Base-by-base conservation (phyloP, 805 yeast genomes). In the Ascoidea tarda region DNA sequence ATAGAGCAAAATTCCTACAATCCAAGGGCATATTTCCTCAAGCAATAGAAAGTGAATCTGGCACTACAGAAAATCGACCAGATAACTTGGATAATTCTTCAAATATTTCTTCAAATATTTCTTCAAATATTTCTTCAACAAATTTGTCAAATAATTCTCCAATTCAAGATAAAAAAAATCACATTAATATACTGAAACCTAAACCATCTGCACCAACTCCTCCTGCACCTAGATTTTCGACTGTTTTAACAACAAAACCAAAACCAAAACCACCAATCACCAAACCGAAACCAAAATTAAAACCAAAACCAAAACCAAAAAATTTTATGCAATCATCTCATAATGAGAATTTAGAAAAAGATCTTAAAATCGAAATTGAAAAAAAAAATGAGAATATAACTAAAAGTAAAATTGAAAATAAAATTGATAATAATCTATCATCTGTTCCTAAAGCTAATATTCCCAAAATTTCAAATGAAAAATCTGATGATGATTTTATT, bases 191-290 rank as follows among this genome's bases (percentile, higher is more conserved):
- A 21, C 28, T 21, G 3, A 66, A 62, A 45, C 68, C 70, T n/a
- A 65, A 60, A 54, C 51, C 62, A 6, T 61, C 66, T 5, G 65
- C 67, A 0, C 60, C 62, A 16, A 51, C 32, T 21, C 48, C 53
- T 21, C 44, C 52, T 6, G 33, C 54, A 42, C 46, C 50, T 16
- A 28, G 46, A 32, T 28, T n/a, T 44, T 31, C 48, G 2, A 49
- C 50, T 10, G 4, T 38, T 38, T 10, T 38, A 38, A 51, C 48
- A 47, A 44, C 50, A 12, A 33, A 32, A 44, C 50, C 50, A 49
- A 38, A 49, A 16, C 47, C 50, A 28, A 51, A 38, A 38, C 32
- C 21, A 4, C 51, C 50, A 4, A 10, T 14, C 14, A 38, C 14
- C 4, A 51, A 50, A 47, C 47, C 50, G 14, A 33, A 32, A 44